A percentile compares a stretch with the other conserved stretches of the same genome.
Conservation (phyloP, 2,329 filamentous ascomycete species). For the Sporothrix euskadiensis region DNA sequence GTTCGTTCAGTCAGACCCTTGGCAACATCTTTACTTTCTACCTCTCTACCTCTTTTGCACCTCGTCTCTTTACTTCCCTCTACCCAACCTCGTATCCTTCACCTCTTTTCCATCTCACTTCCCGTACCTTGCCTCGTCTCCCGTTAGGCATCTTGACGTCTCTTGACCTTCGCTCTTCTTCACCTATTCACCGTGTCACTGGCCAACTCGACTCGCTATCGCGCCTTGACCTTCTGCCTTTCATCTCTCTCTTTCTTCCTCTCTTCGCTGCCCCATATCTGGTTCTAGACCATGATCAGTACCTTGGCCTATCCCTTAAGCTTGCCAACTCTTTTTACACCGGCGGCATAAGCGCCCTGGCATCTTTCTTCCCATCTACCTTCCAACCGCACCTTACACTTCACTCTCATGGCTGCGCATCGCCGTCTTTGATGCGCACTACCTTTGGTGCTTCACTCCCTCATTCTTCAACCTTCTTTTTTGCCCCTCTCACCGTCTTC, state of each 20-base stretch:
- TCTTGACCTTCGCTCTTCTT: background rate
- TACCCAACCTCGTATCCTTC: slow-evolving; percentile 23
- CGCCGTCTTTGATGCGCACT: slow-evolving; percentile 19
- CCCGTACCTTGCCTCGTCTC: background rate
- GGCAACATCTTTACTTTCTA: background rate
- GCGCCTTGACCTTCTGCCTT: background rate
- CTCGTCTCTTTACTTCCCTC: slow-evolving; percentile 20
- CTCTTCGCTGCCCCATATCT: background rate
- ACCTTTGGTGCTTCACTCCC: background rate
- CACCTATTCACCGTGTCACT: background rate
- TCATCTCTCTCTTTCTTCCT: background rate
- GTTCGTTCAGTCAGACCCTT: slow-evolving; percentile 18
- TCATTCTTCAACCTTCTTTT: background rate
- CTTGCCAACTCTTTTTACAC: background rate
- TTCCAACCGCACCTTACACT: background rate
- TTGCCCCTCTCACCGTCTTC: background rate
- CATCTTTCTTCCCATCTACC: background rate
- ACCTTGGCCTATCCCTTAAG: background rate
- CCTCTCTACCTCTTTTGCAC: background rate
- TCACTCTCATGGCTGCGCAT: slow-evolving; percentile 14
- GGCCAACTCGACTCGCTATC: background rate
- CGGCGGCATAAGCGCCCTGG: slow-evolving; percentile 17
- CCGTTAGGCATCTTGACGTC: background rate
- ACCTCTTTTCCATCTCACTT: slow-evolving; percentile 19
- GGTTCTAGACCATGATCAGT: slow-evolving; percentile 21